Evolutionary conservation across 495 filamentous ascomycete genomes (phyloP).

Genomic region (Podospora australis): DNA sequence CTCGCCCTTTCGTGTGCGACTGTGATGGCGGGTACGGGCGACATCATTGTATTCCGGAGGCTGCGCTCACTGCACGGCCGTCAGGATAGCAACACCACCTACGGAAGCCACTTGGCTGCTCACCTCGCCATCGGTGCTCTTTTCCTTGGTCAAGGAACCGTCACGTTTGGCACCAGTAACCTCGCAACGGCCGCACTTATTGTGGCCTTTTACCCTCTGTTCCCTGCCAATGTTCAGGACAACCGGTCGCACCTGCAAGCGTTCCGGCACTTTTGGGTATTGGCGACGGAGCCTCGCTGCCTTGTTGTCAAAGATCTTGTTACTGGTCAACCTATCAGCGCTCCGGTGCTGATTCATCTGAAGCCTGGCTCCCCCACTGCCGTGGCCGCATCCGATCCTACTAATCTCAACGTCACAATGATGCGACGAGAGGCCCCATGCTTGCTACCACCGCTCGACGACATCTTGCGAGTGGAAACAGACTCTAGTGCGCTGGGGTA

Average conservation of each 20-base stretch:
- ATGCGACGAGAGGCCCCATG: slow-evolving; percentile 57
- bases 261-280: slow-evolving; percentile 95
- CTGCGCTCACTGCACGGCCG: slow-evolving; percentile 82
- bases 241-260: slow-evolving; percentile 93
- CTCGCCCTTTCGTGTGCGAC: slow-evolving; percentile 73
- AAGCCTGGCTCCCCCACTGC: slow-evolving; percentile 23
- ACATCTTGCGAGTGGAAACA: slow-evolving; percentile 61
- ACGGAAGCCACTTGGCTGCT: slow-evolving; percentile 86
- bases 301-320: slow-evolving; percentile 79
- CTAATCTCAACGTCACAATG: slow-evolving; percentile 9
- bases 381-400: slow-evolving; percentile 1
- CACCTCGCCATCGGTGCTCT: slow-evolving; percentile 89
- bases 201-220: slow-evolving; percentile 90
- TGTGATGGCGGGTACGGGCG: slow-evolving; percentile 94
- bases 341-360: slow-evolving; percentile 53
- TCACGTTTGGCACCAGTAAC: slow-evolving; percentile 86
- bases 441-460: slow-evolving; percentile 72
- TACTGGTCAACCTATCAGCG: slow-evolving; percentile 66
- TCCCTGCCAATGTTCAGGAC: slow-evolving; percentile 80
- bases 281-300: slow-evolving; percentile 86
- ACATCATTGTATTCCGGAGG: slow-evolving; percentile 81
- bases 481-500: slow-evolving; percentile 56
- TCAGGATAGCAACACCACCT: slow-evolving; percentile 76
- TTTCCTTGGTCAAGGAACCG: slow-evolving; percentile 85
- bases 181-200: slow-evolving; percentile 79